Percentiles rank a stretch among this genome's conserved stretches.
phyloP scores from a whole-genome alignment of 371 early-diverging fungal species.

The Lichtheimia hyalospora region DNA sequence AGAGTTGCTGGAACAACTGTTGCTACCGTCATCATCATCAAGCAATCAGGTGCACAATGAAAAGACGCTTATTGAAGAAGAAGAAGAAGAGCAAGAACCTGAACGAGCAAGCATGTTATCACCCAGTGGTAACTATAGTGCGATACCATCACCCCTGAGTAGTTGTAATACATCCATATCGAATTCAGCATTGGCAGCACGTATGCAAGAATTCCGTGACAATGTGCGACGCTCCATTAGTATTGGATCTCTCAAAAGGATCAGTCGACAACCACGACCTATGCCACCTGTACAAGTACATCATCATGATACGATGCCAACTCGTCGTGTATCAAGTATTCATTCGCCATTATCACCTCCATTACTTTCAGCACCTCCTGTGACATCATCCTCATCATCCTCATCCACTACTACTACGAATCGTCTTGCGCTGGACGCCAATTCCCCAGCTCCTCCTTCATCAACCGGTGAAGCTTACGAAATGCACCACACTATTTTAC shows the following conservation, averaged over 20 bases:
- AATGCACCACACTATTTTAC: slow-evolving; percentile 4
- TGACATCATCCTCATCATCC: background rate
- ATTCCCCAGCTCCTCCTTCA: background rate
- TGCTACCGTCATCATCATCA: slow-evolving; percentile 9
- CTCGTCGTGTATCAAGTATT: slow-evolving; percentile 1
- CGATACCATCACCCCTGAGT: too few relatives aligned
- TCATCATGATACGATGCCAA: slow-evolving; percentile 10
- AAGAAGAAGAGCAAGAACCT: background rate
- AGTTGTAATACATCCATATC: too few relatives aligned
- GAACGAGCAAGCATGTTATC: background rate
- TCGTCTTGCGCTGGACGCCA: background rate
- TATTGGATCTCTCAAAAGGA: slow-evolving; percentile 7
- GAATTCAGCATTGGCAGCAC: background rate
- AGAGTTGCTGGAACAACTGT: slow-evolving; percentile 29
- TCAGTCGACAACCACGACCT: slow-evolving; percentile 7
- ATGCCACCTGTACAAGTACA: slow-evolving; percentile 5
- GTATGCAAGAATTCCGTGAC: slow-evolving; percentile 16
- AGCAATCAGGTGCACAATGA: slow-evolving; percentile 3
- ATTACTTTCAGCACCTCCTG: slow-evolving; percentile 2
- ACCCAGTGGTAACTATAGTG: too few relatives aligned
- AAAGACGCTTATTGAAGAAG: slow-evolving; percentile 13
- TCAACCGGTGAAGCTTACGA: slow-evolving; percentile 2
- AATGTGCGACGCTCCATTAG: slow-evolving; percentile 17
- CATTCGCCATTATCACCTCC: background rate
- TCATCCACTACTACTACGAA: background rate